phyloP scores from a whole-genome alignment of 352 stramenopile species.

The Phytophthora quininea region DNA sequence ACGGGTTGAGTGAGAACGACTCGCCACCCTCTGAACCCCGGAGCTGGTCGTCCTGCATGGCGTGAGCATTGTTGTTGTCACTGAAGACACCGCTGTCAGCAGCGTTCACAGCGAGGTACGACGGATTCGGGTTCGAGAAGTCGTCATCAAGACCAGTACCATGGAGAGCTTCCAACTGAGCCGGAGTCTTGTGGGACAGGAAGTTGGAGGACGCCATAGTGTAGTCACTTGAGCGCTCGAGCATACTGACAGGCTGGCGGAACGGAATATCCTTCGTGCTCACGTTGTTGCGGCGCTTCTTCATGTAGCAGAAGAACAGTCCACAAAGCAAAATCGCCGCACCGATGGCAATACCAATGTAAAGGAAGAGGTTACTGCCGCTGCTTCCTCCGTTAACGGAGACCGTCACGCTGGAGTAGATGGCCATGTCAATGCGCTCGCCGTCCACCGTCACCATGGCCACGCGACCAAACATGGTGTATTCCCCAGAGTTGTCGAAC shows the following conservation, averaged over 20 bases:
- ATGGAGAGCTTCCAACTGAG: conserved; percentile 37
- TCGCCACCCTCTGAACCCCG: conserved; percentile 37
- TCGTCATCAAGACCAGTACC: conserved; percentile 35
- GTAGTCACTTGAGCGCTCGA: conserved; percentile 57
- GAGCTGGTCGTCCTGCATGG: conserved; percentile 8
- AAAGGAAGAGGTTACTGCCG: conserved; percentile 63
- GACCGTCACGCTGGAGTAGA: conserved; percentile 76
- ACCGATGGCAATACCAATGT: conserved; percentile 75
- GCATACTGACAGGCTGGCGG: conserved; percentile 48
- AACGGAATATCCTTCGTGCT: conserved; percentile 81
- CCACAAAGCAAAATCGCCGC: conserved; percentile 66
- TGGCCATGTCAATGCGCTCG: conserved; percentile 79
- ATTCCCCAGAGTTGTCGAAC: conserved; percentile 62
- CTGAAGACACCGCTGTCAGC: conserved; percentile 35
- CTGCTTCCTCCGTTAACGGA: conserved; percentile 53
- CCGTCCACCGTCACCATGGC: conserved; percentile 77
- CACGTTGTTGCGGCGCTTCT: conserved; percentile 60
- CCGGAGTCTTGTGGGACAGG: conserved; percentile 63
- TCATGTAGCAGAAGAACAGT: conserved; percentile 73
- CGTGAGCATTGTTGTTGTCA: conserved; percentile 5
- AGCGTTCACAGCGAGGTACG: conserved; percentile 42
- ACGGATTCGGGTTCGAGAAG: conserved; percentile 38
- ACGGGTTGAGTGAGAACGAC: conserved; percentile 80
- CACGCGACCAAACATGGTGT: conserved; percentile 73
- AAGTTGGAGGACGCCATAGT: conserved; percentile 75